These are phyloP conservation scores for Lippia alba DNA, from an alignment of 305 asterid species.

Conservation along the genomic window DNA sequence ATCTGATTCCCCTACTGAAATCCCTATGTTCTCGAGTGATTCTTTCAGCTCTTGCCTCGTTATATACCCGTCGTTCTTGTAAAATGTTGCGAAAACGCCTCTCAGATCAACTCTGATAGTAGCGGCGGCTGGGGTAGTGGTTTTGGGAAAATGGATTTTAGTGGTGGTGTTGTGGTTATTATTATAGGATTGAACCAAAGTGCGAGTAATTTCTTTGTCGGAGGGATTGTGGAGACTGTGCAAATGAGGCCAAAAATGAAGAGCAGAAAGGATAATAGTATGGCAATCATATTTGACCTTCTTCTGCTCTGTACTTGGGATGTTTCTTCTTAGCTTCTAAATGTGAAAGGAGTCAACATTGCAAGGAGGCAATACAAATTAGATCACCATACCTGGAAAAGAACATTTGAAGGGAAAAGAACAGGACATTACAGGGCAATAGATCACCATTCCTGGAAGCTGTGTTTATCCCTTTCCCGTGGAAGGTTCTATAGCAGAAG, in stretches of 20 bases:
- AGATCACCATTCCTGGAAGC: too few species aligned
- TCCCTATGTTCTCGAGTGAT: conserved; percentile 73
- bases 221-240: conserved; percentile 47
- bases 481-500: too few species aligned
- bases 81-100: conserved; percentile 75
- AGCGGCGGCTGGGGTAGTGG: not conserved
- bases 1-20: conserved; percentile 58
- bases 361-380: too few species aligned
- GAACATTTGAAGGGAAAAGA: too few species aligned
- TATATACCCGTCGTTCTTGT: conserved; percentile 78
- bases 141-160: conserved; percentile 14
- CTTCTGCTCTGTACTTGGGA: conserved; percentile 1
- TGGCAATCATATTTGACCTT: conserved; percentile 39
- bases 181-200: conserved; percentile 37
- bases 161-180: not conserved
- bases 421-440: too few species aligned
- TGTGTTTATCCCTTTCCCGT: too few species aligned
- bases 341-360: too few species aligned
- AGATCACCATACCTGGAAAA: too few species aligned
- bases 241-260: conserved; percentile 54
- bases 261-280: conserved; percentile 50
- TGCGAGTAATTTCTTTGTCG: conserved; percentile 45
- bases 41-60: conserved; percentile 69
- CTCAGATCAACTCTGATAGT: conserved; percentile 20
- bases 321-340: not conserved